Evolutionary conservation across 176 grass and related monocot species (phyloP).

Genomic region (Tillandsia fasciculata): DNA sequence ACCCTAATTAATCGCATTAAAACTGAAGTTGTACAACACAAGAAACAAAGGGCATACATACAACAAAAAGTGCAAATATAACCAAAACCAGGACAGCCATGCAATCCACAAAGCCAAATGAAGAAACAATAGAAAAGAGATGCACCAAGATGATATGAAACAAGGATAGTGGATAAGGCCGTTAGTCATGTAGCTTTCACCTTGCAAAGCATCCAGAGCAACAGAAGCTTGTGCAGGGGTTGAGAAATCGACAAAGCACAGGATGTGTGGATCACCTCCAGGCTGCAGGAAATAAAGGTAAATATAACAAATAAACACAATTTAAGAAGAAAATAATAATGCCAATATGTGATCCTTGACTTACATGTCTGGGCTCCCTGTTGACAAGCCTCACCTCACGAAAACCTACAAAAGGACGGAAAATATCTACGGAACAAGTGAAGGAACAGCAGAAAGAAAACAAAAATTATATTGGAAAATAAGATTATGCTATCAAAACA

Average conservation of each 20-base stretch:
- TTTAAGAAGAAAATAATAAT: background rate
- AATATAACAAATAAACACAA: constrained; percentile 9
- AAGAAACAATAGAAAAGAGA: no score
- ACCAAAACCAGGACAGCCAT: no score
- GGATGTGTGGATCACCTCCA: constrained; percentile 70
- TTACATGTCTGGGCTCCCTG: constrained; percentile 91
- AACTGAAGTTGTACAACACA: no score
- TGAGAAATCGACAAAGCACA: constrained; percentile 59
- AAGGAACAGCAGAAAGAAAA: constrained; percentile 22
- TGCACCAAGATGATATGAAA: background rate
- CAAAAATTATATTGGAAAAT: background rate
- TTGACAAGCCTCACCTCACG: constrained; percentile 50
- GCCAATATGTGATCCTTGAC: constrained; percentile 10
- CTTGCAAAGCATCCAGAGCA: constrained; percentile 46
- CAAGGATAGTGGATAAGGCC: background rate
- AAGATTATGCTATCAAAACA: background rate
- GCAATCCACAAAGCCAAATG: no score
- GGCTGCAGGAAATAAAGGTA: constrained; percentile 41
- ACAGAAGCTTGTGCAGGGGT: constrained; percentile 40
- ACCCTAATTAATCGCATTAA: no score
- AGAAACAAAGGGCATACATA: no score
- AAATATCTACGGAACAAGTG: constrained; percentile 52
- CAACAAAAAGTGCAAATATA: no score
- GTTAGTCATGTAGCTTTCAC: constrained; percentile 27
- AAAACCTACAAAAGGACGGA: constrained; percentile 60